These are phyloP conservation scores for Zychaea mexicana DNA, from an alignment of 371 early-diverging fungal species.

Conservation along the genomic window DNA sequence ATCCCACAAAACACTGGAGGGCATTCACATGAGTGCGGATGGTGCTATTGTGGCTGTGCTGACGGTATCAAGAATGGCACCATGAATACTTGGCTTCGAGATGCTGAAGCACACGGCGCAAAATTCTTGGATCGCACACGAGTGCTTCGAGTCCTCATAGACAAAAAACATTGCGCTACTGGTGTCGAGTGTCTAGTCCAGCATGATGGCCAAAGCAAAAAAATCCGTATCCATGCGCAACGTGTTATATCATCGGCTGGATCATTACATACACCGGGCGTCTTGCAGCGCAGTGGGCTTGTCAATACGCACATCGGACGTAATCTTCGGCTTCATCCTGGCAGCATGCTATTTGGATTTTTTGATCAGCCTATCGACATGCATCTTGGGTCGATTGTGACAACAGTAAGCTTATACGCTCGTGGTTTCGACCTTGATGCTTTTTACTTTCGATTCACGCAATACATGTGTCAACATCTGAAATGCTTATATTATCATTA, in stretches of 20 bases:
- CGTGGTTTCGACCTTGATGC: no score
- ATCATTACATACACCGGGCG: constrained; percentile 63
- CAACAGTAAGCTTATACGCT: constrained; percentile 19
- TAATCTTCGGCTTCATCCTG: constrained; percentile 63
- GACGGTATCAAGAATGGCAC: constrained; percentile 71
- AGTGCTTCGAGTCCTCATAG: constrained; percentile 53
- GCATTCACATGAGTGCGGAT: constrained; percentile 60
- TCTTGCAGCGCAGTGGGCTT: constrained; percentile 65
- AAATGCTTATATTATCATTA: constrained; percentile 21
- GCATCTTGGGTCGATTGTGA: constrained; percentile 62
- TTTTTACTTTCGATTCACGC: no score
- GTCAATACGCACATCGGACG: constrained; percentile 68
- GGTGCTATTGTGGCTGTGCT: constrained; percentile 69
- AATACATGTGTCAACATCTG: constrained; percentile 10
- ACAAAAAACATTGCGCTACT: constrained; percentile 35
- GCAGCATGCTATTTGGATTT: constrained; percentile 45
- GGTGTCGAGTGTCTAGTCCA: constrained; percentile 45
- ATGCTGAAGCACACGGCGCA: constrained; percentile 62
- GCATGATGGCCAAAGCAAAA: constrained; percentile 5
- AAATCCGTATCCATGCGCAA: constrained; percentile 33
- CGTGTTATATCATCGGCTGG: constrained; percentile 67
- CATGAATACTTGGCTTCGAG: constrained; percentile 65
- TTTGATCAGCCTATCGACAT: constrained; percentile 52
- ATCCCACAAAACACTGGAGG: constrained; percentile 67
- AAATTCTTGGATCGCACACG: constrained; percentile 58